A percentile compares a stretch with the other conserved stretches of the same genome.
Conservation (phyloP, 305 asterid species). For the Fraxinus ornus region DNA sequence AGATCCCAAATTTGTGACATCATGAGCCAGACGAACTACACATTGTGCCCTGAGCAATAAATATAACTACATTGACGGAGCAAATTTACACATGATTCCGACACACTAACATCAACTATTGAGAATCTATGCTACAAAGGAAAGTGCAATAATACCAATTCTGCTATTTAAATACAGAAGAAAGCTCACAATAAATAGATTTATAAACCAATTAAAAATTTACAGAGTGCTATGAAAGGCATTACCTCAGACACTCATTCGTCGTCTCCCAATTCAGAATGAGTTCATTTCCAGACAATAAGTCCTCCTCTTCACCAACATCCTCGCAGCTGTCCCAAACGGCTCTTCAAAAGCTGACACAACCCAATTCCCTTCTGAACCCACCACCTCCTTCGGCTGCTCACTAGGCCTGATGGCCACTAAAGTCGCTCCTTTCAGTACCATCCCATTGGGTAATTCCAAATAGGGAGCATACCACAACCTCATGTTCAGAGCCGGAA, state of each 20-base stretch:
- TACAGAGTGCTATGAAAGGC: neutral
- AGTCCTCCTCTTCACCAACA: slow-evolving; percentile 89
- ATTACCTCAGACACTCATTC: slow-evolving; percentile 43
- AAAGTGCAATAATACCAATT: neutral
- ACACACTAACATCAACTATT: neutral
- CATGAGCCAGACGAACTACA: neutral
- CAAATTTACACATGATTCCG: slow-evolving; percentile 13
- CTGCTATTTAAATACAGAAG: slow-evolving; percentile 5
- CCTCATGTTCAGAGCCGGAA: slow-evolving; percentile 86
- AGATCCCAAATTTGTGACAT: neutral
- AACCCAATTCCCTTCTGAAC: slow-evolving; percentile 62
- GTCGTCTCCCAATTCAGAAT: slow-evolving; percentile 41
- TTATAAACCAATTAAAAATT: slow-evolving; percentile 4
- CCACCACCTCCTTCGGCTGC: slow-evolving; percentile 61
- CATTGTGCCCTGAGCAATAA: neutral
- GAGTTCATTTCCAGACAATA: slow-evolving; percentile 98
- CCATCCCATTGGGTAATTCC: slow-evolving; percentile 77
- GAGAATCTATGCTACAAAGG: neutral
- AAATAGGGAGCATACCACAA: slow-evolving; percentile 84
- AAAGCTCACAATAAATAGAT: slow-evolving; percentile 14
- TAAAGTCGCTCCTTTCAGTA: slow-evolving; percentile 83
- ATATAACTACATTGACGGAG: slow-evolving; percentile 5
- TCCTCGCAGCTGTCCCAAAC: slow-evolving; percentile 77
- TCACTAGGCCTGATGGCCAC: slow-evolving; percentile 90
- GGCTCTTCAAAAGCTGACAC: slow-evolving; percentile 86